Base-by-base conservation (phyloP, 225 moss, liverwort and hornwort genomes). In the Pseudoscleropodium purum region DNA sequence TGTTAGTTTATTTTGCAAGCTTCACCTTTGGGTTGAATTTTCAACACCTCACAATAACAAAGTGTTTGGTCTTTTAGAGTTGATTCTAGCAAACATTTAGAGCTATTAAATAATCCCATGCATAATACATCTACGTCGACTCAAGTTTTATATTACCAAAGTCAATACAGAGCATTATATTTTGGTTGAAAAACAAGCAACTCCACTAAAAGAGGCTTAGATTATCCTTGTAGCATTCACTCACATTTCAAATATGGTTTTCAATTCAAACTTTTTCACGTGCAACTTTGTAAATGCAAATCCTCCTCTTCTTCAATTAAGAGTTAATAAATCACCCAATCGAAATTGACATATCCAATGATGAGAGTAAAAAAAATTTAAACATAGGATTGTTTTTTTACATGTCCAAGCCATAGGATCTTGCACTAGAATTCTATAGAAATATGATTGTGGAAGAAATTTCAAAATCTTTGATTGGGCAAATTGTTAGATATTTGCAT, bases 241-340 rank as follows among this genome's bases (percentile, higher is more conserved):
- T 47, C 4, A 31, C 18, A 33, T 33, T 19, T 75, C 11, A 75
- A 33, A 1, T 49, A 2, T 51, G 20, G 2, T 49, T 33, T 33
- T 7, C 13, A 51, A 33, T 47, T 51, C 13, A 52, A 52, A 21
- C 2, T 33, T 19, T 2, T 33, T 49, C 0, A 34, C 21, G 33
- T 21, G 7, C 0, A 51, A 0, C 2, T 49, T 31, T 49, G 12
- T 75, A 16, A 49, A 51, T 0, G 0, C 0, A 13, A 1, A 51
- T 13, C 5, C 3, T 34, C 5, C 0, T 76, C 19, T 0, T 75
- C 45, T 34, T 34, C 21, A 76, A 51, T 76, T 0, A 2, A 34
- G 3, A 34, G 0, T 77, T 14, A 34, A 77, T 3, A 52, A 33
- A 34, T 5, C 7, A 52, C 21, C 0, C 13, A 51, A 76, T 51